phyloP scores from a whole-genome alignment of 1,284 basidiomycete genomes.

The Jaminaea rosea region DNA sequence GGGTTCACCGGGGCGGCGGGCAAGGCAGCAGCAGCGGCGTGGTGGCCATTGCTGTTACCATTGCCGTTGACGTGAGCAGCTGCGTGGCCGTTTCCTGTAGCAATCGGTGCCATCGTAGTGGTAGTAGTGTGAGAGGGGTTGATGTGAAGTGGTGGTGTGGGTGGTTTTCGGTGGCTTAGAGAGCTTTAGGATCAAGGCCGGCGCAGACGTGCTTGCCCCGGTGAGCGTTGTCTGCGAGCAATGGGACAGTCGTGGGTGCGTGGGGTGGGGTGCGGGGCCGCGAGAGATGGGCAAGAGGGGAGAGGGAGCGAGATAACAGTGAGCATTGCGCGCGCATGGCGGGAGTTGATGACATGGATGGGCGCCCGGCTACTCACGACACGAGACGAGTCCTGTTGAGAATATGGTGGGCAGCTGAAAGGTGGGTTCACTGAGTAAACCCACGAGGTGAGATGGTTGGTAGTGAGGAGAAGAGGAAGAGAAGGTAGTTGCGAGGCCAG shows the following conservation, averaged over 20 bases:
- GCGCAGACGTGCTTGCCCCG: conserved; percentile 44
- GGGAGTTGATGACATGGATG: background rate
- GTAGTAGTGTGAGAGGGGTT: background rate
- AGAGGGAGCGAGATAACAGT: background rate
- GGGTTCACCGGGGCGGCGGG: conserved; percentile 28
- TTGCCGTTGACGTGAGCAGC: conserved; percentile 13
- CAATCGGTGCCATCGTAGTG: conserved; percentile 42
- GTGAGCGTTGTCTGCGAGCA: conserved; percentile 28
- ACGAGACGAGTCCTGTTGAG: conserved; percentile 44
- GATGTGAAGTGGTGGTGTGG: background rate
- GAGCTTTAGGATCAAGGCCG: conserved; percentile 9
- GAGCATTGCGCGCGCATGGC: background rate
- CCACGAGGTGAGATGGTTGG: too few species aligned
- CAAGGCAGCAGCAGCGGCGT: conserved; percentile 2
- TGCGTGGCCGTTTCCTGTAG: conserved; percentile 7
- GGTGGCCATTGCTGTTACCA: conserved; percentile 16
- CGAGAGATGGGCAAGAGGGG: background rate
- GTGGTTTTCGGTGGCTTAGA: background rate
- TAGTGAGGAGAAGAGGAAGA: too few species aligned
- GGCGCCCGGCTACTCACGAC: conserved; percentile 17
- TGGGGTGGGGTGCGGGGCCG: background rate
- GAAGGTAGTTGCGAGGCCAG: too few species aligned
- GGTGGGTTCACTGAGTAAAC: too few species aligned
- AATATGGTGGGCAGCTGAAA: conserved; percentile 38
- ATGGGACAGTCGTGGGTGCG: background rate